Evolutionary conservation across 805 yeast species (phyloP), one percentile per base, ranked within the genome.

Genomic region (Yamadazyma scolyti): DNA sequence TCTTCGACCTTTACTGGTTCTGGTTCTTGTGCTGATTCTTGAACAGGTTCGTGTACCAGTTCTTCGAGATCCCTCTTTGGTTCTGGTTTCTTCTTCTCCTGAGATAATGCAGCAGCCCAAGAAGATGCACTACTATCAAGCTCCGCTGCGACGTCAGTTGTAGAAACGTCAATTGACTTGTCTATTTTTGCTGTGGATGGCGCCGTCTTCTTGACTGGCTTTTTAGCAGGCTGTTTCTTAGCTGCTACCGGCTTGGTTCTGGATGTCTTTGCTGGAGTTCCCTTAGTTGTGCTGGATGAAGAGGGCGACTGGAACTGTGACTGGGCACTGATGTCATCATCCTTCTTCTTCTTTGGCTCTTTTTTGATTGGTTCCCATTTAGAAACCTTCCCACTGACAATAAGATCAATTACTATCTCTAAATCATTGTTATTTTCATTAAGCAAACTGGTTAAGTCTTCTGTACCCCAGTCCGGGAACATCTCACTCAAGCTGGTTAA

Each of bases 351-450:
- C 61, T 71, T 68, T 36, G 73, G 75, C 57, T 79, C 82, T 27
- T 83, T 83, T 59, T 79, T 80, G 42, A 86, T 95, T 47, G 89
- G 93, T 54, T 87, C 97, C 96, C 97, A 90, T 60, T 83, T 86
- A 45, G 82, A 73, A 22, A 86, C 94, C 49, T 83, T 82, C 44
- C 96, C 95, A 40, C 87, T 84, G 35, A 94, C 80, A 59, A 93
- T 89, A 57, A 87, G 80, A 52, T 82, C 89, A 42, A 86, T 81
- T 43, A 93, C 85, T 25, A 75, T 71, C 52, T 82, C 94, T 44
- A 88, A 68, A 53, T 83, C 88, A 41, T 78, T 70, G 69, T 46
- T 56, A 49, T 81, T 75, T 60, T 93, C 97, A 36, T 70, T 68
- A 46, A 89, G 77, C 37, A 87, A 77, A 31, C 81, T 75, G 27